These are phyloP conservation scores for Sphagnum tenellum DNA, from an alignment of 225 moss, liverwort and hornwort species.

Conservation along the genomic window DNA sequence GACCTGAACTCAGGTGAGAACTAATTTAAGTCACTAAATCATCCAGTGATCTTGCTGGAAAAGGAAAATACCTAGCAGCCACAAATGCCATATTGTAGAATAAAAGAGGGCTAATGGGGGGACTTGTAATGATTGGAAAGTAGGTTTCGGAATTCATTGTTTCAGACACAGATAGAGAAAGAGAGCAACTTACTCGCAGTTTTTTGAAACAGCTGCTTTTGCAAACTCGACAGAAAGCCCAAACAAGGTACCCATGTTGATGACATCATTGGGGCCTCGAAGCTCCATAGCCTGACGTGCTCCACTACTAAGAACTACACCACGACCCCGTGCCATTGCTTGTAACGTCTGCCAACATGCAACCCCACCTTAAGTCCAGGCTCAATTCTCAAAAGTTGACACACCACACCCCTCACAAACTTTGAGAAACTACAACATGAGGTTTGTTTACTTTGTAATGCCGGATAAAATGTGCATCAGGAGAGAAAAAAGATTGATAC, in stretches of 20 bases:
- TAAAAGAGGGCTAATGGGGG: neutral
- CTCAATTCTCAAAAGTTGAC: no score
- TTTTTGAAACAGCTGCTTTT: constrained; percentile 66
- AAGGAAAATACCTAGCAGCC: no score
- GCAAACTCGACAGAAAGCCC: constrained; percentile 68
- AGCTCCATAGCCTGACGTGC: constrained; percentile 60
- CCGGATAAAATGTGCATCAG: no score
- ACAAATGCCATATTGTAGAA: neutral
- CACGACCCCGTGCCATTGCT: constrained; percentile 50
- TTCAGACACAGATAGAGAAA: no score
- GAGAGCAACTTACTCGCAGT: constrained; percentile 62
- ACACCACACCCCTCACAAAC: neutral
- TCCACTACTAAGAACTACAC: constrained; percentile 83
- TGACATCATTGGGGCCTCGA: constrained; percentile 91
- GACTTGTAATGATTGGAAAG: no score
- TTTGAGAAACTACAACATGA: neutral
- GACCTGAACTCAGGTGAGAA: constrained; percentile 35
- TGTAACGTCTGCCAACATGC: constrained; percentile 61
- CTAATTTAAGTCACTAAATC: neutral
- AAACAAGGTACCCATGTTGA: constrained; percentile 87
- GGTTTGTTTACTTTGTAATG: no score
- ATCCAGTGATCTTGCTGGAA: no score
- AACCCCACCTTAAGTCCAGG: no score
- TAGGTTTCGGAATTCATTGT: no score
- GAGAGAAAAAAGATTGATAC: no score